phyloP scores from a whole-genome alignment of 2,329 filamentous ascomycete genomes.

The Penicillium griseofulvum region DNA sequence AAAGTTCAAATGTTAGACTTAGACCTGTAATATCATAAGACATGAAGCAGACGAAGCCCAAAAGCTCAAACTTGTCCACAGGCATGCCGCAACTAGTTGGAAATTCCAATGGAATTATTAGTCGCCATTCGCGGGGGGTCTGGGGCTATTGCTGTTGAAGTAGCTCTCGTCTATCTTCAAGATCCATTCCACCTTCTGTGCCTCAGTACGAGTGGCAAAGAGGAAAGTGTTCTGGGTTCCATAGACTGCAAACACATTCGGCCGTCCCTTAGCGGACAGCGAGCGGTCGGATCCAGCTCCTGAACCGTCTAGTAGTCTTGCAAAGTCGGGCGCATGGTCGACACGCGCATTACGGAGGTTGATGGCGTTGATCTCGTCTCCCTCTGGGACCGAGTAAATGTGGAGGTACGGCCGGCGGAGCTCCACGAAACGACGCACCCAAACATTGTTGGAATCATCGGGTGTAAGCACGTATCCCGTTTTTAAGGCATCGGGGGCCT shows the following conservation, averaged over 20 bases:
- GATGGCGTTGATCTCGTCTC: constrained; percentile 86
- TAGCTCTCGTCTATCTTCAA: constrained; percentile 85
- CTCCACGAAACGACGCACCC: constrained; percentile 92
- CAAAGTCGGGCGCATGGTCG: constrained; percentile 85
- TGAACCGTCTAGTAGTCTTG: constrained; percentile 65
- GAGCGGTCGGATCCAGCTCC: constrained; percentile 37
- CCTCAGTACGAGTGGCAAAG: constrained; percentile 83
- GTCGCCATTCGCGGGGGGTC: constrained; percentile 25
- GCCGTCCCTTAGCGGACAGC: constrained; percentile 47
- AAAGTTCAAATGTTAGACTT: constrained; percentile 11
- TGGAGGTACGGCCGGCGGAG: constrained; percentile 88
- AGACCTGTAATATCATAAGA: constrained; percentile 25
- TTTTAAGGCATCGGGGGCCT: constrained; percentile 78
- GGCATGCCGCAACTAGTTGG: background rate
- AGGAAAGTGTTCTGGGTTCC: constrained; percentile 93
- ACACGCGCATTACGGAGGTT: constrained; percentile 87
- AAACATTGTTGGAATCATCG: constrained; percentile 71
- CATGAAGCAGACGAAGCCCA: constrained; percentile 16
- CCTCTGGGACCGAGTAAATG: constrained; percentile 78
- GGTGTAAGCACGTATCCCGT: constrained; percentile 84
- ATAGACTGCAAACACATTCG: constrained; percentile 89
- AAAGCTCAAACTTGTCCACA: background rate
- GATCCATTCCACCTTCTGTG: constrained; percentile 97
- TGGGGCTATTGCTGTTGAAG: constrained; percentile 44
- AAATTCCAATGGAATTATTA: background rate